These are phyloP conservation scores for Aquilaria malaccensis DNA, from an alignment of 345 rosid genomes.

Conservation along the genomic window DNA sequence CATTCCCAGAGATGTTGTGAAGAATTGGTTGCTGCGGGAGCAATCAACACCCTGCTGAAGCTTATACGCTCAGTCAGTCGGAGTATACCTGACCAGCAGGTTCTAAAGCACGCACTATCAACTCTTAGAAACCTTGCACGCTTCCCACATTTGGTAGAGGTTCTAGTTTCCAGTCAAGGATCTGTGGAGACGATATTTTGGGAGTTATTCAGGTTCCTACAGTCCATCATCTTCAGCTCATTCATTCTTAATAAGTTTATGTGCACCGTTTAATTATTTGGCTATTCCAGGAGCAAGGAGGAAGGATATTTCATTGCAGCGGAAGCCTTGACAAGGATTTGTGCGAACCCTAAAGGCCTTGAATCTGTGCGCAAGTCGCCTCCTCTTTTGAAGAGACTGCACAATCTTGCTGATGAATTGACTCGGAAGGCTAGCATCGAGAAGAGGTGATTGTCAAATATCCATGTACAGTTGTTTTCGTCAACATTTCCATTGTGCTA, in stretches of 20 bases:
- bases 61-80: slow-evolving; percentile 62
- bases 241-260: neutral
- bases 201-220: slow-evolving; percentile 66
- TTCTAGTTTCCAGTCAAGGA: slow-evolving; percentile 43
- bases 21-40: slow-evolving; percentile 85
- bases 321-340: slow-evolving; percentile 61
- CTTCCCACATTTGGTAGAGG: slow-evolving; percentile 54
- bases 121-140: slow-evolving; percentile 69
- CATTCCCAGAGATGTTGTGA: slow-evolving; percentile 83
- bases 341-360: slow-evolving; percentile 39
- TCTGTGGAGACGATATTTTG: slow-evolving; percentile 53
- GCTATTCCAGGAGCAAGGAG: slow-evolving; percentile 77
- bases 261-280: neutral
- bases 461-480: slow-evolving; percentile 3
- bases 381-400: slow-evolving; percentile 57
- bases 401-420: slow-evolving; percentile 62
- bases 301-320: slow-evolving; percentile 74
- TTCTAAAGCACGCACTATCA: slow-evolving; percentile 72
- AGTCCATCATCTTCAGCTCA: neutral
- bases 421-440: slow-evolving; percentile 43
- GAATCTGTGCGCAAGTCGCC: slow-evolving; percentile 46
- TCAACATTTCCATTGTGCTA: neutral
- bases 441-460: slow-evolving; percentile 31
- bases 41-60: slow-evolving; percentile 53
- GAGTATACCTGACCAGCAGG: slow-evolving; percentile 90